Evolutionary conservation across 495 filamentous ascomycete genomes (phyloP).

Genomic region (Entonaema liquescens): DNA sequence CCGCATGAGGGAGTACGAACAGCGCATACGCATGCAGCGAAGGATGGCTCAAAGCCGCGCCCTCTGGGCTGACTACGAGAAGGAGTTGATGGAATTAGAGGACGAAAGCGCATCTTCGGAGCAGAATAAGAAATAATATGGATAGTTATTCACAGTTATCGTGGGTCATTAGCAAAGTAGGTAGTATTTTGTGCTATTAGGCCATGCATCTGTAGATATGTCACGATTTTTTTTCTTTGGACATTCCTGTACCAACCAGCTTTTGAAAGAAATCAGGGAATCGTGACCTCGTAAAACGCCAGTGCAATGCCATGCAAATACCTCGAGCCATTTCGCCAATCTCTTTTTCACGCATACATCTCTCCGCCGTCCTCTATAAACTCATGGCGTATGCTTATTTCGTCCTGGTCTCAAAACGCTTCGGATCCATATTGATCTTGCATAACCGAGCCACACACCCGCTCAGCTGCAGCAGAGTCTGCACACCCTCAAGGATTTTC

Average conservation of each 20-base stretch:
- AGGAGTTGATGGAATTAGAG: slow-evolving; percentile 43
- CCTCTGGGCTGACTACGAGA: slow-evolving; percentile 59
- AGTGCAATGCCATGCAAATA: slow-evolving; percentile 39
- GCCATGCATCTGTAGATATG: slow-evolving; percentile 5
- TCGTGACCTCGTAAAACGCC: slow-evolving; percentile 37
- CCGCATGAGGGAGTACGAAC: slow-evolving; percentile 73
- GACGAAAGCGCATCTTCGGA: slow-evolving; percentile 10
- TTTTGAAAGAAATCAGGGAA: slow-evolving; percentile 11
- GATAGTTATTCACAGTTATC: not conserved
- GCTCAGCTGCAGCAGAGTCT: slow-evolving; percentile 90
- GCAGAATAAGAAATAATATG: slow-evolving; percentile 28
- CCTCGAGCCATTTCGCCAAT: slow-evolving; percentile 37
- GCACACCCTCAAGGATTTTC: slow-evolving; percentile 96
- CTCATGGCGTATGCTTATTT: slow-evolving; percentile 32
- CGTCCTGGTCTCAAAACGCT: slow-evolving; percentile 72
- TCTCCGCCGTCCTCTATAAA: slow-evolving; percentile 5
- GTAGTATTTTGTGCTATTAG: slow-evolving; percentile 6
- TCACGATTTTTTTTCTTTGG: slow-evolving; percentile 4
- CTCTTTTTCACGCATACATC: not conserved
- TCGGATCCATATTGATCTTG: slow-evolving; percentile 94
- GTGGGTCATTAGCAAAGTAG: not conserved
- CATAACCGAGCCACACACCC: slow-evolving; percentile 90
- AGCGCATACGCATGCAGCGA: slow-evolving; percentile 68
- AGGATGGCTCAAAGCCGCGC: slow-evolving; percentile 68
- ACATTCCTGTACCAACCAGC: slow-evolving; percentile 10